A percentile compares a stretch with the other conserved stretches of the same genome.
Evolutionary conservation across 2,329 filamentous ascomycete species (phyloP).

Genomic region (Exophiala xenobiotica): DNA sequence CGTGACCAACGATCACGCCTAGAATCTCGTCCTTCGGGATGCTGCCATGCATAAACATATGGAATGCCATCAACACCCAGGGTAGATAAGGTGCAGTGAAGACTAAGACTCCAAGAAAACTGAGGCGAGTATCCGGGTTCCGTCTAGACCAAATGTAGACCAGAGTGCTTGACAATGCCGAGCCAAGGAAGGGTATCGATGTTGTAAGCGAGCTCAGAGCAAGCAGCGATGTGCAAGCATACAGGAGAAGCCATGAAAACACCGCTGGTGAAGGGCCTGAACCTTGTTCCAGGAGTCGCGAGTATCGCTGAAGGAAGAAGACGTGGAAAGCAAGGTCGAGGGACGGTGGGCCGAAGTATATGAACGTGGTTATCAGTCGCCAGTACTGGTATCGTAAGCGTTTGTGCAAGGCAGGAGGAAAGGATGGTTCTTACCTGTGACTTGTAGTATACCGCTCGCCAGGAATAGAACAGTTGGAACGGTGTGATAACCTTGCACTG

Average conservation of each 20-base stretch:
- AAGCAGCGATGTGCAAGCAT: slow-evolving; percentile 76
- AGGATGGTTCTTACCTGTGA: slow-evolving; percentile 69
- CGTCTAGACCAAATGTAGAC: slow-evolving; percentile 98
- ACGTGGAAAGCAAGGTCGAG: slow-evolving; percentile 96
- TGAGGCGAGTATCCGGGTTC: slow-evolving; percentile 87
- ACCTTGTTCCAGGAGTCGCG: slow-evolving; percentile 89
- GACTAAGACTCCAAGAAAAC: slow-evolving; percentile 81
- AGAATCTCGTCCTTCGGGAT: slow-evolving; percentile 95
- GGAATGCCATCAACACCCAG: slow-evolving; percentile 93
- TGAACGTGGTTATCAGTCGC: slow-evolving; percentile 92
- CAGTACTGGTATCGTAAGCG: no score
- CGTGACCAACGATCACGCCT: slow-evolving; percentile 88
- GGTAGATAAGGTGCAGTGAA: slow-evolving; percentile 94
- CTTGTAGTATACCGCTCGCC: slow-evolving; percentile 84
- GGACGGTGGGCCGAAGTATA: slow-evolving; percentile 93
- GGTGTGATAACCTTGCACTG: slow-evolving; percentile 91
- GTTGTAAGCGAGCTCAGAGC: slow-evolving; percentile 75
- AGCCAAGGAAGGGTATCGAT: slow-evolving; percentile 89
- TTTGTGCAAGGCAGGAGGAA: no score
- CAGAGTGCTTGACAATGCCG: slow-evolving; percentile 84
- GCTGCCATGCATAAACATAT: slow-evolving; percentile 81
- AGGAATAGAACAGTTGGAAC: slow-evolving; percentile 97
- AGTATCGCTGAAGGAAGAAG: slow-evolving; percentile 97
- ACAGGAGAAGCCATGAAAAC: slow-evolving; percentile 91
- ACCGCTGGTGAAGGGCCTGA: slow-evolving; percentile 88